Conservation (phyloP, 805 yeast species). For the Saitoella complicata region DNA sequence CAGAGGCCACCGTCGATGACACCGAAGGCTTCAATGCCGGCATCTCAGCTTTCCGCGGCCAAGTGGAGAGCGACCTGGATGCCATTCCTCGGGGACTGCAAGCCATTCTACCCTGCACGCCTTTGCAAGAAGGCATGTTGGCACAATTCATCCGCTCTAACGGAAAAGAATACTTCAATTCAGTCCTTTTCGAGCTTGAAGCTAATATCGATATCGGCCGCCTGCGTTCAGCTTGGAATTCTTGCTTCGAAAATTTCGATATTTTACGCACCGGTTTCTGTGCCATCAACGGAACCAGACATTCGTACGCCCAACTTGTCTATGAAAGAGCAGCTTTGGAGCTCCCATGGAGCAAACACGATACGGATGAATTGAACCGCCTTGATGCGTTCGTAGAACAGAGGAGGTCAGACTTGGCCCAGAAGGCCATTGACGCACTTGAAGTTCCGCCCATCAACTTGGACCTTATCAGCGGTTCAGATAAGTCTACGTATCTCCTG, state of each 20-base stretch:
- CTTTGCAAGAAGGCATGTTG: slow-evolving; percentile 7
- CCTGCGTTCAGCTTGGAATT: slow-evolving; percentile 2
- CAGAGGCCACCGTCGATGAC: too few relatives aligned
- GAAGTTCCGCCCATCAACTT: slow-evolving; percentile 7
- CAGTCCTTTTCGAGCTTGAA: neutral
- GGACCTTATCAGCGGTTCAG: slow-evolving; percentile 2
- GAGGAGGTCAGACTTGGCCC: neutral
- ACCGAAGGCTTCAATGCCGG: neutral
- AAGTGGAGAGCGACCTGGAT: neutral
- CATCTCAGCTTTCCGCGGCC: neutral
- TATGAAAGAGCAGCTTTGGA: neutral
- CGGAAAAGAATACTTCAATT: neutral
- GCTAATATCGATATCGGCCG: too few relatives aligned
- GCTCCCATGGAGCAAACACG: too few relatives aligned
- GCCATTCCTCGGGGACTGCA: neutral
- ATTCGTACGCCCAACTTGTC: slow-evolving; percentile 10
- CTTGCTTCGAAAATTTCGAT: slow-evolving; percentile 4
- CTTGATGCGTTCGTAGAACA: neutral
- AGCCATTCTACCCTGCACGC: slow-evolving; percentile 3
- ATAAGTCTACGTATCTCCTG: slow-evolving; percentile 3
- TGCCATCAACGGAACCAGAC: slow-evolving; percentile 2
- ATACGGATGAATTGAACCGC: too few relatives aligned
- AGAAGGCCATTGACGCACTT: slow-evolving; percentile 2
- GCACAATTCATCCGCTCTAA: slow-evolving; percentile 2
- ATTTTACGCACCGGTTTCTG: slow-evolving; percentile 12